Evolutionary conservation across 1,284 basidiomycete genomes (phyloP), one percentile per base, ranked within the genome.

Genomic region (Sanguinoderma infundibulare): DNA sequence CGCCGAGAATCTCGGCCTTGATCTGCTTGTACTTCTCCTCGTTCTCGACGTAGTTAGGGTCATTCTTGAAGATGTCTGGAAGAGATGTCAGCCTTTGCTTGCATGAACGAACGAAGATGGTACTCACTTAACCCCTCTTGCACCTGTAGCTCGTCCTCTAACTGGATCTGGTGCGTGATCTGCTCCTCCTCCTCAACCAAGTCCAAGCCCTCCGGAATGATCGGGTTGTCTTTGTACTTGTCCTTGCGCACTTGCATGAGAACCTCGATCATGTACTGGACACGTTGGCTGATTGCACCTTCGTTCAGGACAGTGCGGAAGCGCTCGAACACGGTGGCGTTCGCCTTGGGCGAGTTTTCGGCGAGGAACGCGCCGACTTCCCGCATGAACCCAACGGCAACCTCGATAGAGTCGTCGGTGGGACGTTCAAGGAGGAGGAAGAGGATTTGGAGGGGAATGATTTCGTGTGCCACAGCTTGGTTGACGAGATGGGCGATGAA

Each of bases 191-290:
- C 97, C 70, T 98, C 95, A 0, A 99, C 98, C 34, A 99, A 78
- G 73, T 99, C 98, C 71, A 99, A 76, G 0, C 95, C 95, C 72
- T 98, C 96, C 1, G 94, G 90, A 49, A 99, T 79, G 65, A 94
- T 87, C 22, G 96, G 96, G 74, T 99, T 98, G 75, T 99, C 97
- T 82, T 98, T 98, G 84, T 95, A 99, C 76, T 94, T 95, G 81
- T 99, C 98, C 79, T 98, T 97, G 67, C 97, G 85, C 10, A 98
- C 94, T 76, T 98, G 96, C 92, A 98, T 98, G 55, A 98, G 82
- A 5, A 99, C 97, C 78, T 99, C 98, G 71, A 99, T 96, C 98
- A 98, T 98, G 79, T 98, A 99, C 74, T 99, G 97, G 28, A 98
- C 95, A 67, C 98, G 89, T 72, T 98, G 96, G 72, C 92, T 95